These are phyloP conservation scores for Didymosphaeria variabile DNA, from an alignment of 2,329 filamentous ascomycete genomes.

Conservation along the genomic window DNA sequence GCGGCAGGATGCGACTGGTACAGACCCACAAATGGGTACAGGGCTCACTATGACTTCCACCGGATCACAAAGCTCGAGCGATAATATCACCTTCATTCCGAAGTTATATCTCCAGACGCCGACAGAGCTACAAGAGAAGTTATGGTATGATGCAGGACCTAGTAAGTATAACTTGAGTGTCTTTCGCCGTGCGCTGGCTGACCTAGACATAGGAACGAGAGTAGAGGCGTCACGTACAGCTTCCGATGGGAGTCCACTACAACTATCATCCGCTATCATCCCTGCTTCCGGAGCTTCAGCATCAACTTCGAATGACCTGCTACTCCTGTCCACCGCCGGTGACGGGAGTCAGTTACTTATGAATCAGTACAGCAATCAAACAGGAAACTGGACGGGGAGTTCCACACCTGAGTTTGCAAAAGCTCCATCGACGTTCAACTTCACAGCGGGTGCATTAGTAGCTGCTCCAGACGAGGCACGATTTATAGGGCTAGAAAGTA, in stretches of 20 bases:
- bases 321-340: background rate
- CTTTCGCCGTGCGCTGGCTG: background rate
- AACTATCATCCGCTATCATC: background rate
- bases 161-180: background rate
- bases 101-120: conserved; percentile 1
- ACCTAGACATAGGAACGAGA: background rate
- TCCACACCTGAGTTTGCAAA: background rate
- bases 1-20: background rate
- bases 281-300: background rate
- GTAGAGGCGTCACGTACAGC: background rate
- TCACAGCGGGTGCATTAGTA: background rate
- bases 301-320: background rate
- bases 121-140: background rate
- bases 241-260: background rate
- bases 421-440: background rate
- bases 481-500: background rate
- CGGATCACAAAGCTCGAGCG: background rate
- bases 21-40: background rate
- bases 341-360: background rate
- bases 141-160: background rate
- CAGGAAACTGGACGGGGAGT: background rate
- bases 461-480: background rate
- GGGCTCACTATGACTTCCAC: conserved; percentile 1
- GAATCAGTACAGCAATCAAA: background rate
- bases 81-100: background rate